These are phyloP conservation scores for Phlebiopsis flavidoalba DNA, from an alignment of 768 basidiomycete species.

Conservation along the genomic window DNA sequence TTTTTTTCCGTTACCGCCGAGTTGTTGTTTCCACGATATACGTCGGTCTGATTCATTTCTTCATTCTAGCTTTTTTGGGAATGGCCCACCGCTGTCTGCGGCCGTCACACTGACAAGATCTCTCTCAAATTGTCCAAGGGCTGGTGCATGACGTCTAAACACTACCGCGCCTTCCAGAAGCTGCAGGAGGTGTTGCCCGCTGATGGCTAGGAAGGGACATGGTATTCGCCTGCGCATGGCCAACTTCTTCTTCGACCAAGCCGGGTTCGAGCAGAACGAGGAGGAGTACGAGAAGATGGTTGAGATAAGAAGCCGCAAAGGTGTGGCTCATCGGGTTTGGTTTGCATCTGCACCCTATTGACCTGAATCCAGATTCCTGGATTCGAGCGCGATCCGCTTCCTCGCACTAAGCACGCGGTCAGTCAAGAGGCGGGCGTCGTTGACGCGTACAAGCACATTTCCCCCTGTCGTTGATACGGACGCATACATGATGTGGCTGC, in stretches of 20 bases:
- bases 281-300: constrained; percentile 28
- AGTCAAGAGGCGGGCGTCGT: constrained; percentile 25
- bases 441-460: constrained; percentile 31
- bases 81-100: constrained; percentile 35
- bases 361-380: constrained; percentile 21
- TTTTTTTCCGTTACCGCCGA: too few species aligned
- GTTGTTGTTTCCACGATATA: too few species aligned
- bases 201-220: constrained; percentile 15
- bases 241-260: constrained; percentile 31
- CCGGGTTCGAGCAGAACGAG: constrained; percentile 19
- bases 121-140: constrained; percentile 30
- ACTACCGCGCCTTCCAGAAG: constrained; percentile 28
- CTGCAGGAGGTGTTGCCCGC: constrained; percentile 15
- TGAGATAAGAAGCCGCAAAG: constrained; percentile 13
- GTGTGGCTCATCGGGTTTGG: neutral
- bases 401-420: constrained; percentile 24
- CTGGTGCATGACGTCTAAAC: constrained; percentile 33
- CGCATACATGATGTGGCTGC: constrained; percentile 30
- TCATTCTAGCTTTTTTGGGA: constrained; percentile 30
- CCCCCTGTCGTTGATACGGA: constrained; percentile 35
- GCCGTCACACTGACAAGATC: constrained; percentile 31
- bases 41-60: constrained; percentile 4
- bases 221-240: constrained; percentile 30
- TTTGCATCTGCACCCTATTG: neutral
- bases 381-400: constrained; percentile 14